Evolutionary conservation across 345 rosid genomes (phyloP).

Genomic region (Brassica cretica): DNA sequence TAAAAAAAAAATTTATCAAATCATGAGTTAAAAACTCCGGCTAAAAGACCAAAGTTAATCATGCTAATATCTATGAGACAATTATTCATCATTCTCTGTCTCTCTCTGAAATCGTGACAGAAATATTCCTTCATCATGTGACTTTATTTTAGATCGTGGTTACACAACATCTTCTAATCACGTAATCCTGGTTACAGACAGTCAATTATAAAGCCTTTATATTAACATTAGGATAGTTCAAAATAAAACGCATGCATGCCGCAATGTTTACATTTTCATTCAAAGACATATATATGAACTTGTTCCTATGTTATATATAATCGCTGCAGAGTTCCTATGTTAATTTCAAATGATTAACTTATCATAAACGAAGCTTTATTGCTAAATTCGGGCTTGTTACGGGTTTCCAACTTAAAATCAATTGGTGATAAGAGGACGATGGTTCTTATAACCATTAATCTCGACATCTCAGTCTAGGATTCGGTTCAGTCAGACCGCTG

Average conservation of each 20-base stretch:
- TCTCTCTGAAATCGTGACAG: conserved; percentile 26
- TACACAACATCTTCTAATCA: conserved; percentile 17
- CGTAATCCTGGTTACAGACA: neutral
- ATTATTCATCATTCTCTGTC: conserved; percentile 34
- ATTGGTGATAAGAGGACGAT: no score
- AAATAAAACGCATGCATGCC: conserved; percentile 1
- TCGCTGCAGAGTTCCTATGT: neutral
- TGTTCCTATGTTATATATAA: neutral
- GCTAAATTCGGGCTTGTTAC: no score
- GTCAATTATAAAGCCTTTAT: neutral
- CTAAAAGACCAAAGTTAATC: no score
- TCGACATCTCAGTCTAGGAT: no score
- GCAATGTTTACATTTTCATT: neutral
- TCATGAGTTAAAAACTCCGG: no score
- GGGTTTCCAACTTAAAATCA: no score
- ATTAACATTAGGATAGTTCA: neutral
- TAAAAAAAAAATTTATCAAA: no score
- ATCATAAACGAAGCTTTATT: neutral
- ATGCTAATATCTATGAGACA: conserved; percentile 29
- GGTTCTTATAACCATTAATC: no score
- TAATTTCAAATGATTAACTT: conserved; percentile 3
- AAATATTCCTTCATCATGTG: conserved; percentile 42
- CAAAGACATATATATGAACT: neutral
- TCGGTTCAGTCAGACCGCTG: no score
- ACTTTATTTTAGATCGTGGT: conserved; percentile 32